A percentile compares a stretch with the other conserved stretches of the same genome.
Evolutionary conservation across 1,284 basidiomycete genomes (phyloP).

Genomic region (Boletus smithii): DNA sequence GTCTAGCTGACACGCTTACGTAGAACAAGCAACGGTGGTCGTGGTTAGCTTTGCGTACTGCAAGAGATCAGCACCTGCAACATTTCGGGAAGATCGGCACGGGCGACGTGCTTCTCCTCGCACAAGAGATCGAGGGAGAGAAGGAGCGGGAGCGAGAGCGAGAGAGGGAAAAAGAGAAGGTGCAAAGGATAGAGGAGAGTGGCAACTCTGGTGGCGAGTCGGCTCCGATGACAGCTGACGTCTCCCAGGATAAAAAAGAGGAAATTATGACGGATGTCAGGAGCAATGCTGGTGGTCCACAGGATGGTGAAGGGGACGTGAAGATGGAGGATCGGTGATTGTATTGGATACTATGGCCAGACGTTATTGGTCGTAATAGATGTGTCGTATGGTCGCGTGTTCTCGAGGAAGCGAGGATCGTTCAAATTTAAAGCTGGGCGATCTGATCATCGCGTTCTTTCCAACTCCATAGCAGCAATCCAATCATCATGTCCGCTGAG

Average conservation of each 20-base stretch:
- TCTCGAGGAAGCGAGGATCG: slow-evolving; percentile 6
- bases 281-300: slow-evolving; percentile 11
- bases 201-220: too few species aligned
- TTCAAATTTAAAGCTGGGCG: background rate
- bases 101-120: slow-evolving; percentile 65
- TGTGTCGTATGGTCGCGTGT: slow-evolving; percentile 14
- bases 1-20: slow-evolving; percentile 10
- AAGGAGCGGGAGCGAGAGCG: slow-evolving; percentile 39
- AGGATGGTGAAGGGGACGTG: slow-evolving; percentile 47
- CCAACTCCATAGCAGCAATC: slow-evolving; percentile 2
- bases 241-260: slow-evolving; percentile 18
- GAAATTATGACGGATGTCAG: slow-evolving; percentile 1
- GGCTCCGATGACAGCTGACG: background rate
- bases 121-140: slow-evolving; percentile 66
- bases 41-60: slow-evolving; percentile 75
- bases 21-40: slow-evolving; percentile 71
- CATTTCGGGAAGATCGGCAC: slow-evolving; percentile 77
- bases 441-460: slow-evolving; percentile 7
- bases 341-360: background rate
- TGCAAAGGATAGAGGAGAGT: slow-evolving; percentile 36
- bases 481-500: slow-evolving; percentile 29
- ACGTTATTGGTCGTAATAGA: slow-evolving; percentile 1
- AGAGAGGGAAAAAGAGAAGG: slow-evolving; percentile 35
- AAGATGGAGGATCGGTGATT: slow-evolving; percentile 49
- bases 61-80: slow-evolving; percentile 65